Evolutionary conservation across 192 early-diverging fungal species (phyloP), one percentile per base, ranked within the genome.

Genomic region (Coemansia sp.): DNA sequence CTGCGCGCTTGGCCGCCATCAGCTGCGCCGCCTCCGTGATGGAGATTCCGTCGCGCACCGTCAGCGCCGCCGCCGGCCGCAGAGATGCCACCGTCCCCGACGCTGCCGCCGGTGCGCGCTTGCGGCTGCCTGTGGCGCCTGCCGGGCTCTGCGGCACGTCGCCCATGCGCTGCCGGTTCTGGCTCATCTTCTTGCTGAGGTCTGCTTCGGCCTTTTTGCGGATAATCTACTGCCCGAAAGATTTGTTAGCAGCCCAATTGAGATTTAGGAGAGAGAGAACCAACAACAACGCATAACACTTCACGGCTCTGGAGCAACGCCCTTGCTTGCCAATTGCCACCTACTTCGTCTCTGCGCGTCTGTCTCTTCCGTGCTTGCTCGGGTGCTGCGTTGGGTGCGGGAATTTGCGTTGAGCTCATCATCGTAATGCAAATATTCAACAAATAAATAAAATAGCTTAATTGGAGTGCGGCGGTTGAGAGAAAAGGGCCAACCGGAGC

Each of bases 1-100:
- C 97, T 6, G 89, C 87, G 25, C 96, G 87, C 84, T 98, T 98
- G 18, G 97, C 97, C 5, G 97, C 96, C 96, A 99, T 97, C 65
- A 93, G 83, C 76, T 93, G 93, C n/a, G 93, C 88, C 0, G 90
- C 92, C 73, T 94, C 92, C 38, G 88, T 86, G 39, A 93, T 88
- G 26, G 87, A 77, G 66, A 92, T 84, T 31, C 85, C 87, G 39
- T 93, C 89, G 63, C 87, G 87, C 64, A 93, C 88, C 8, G 93
- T 95, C 70, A 98, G 84, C 13, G 95, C 93, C 20, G 92, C 88
- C 0, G 90, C 86, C 18, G 94, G 94, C 41, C 88, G 84, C 43
- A 98, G 84, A 11, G 93, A 88, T 5, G 93, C 90, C n/a, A 98
- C 96, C 4, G 96, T 98, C 36, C 93, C 93, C 10, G 78, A 63